Percentiles rank a stretch among this genome's conserved stretches.
Evolutionary conservation across 306 rosid species (phyloP).

Genomic region (Datisca glomerata): DNA sequence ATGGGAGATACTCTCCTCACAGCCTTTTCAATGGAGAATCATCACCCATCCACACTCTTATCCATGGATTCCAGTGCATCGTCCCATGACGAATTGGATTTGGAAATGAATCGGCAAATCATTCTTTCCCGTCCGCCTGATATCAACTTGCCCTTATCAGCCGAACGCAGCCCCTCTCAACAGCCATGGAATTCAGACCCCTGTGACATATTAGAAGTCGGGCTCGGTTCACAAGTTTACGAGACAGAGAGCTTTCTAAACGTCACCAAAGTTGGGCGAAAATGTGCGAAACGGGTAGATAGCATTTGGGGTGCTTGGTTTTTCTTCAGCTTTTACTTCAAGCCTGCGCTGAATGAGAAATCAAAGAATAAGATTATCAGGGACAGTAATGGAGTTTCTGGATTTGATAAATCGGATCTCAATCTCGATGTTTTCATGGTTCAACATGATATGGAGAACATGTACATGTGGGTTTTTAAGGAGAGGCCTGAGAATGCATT

Average conservation of each 20-base stretch:
- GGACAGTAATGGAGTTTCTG: conserved; percentile 61
- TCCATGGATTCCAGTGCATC: conserved; percentile 97
- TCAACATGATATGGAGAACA: conserved; percentile 95
- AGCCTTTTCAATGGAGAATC: conserved; percentile 82
- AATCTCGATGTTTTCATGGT: conserved; percentile 88
- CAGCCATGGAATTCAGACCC: conserved; percentile 62
- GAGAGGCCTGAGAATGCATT: conserved; percentile 86
- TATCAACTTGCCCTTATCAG: conserved; percentile 75
- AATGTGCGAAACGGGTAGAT: conserved; percentile 66
- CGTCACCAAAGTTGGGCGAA: conserved; percentile 67
- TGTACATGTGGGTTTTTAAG: conserved; percentile 99
- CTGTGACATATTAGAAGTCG: conserved; percentile 77
- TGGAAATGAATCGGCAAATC: conserved; percentile 79
- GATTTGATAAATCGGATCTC: conserved; percentile 78
- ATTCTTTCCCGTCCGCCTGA: conserved; percentile 65
- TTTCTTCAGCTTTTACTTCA: conserved; percentile 85
- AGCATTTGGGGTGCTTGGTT: conserved; percentile 99
- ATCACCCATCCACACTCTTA: conserved; percentile 78
- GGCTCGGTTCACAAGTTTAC: conserved; percentile 69
- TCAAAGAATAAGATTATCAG: conserved; percentile 66
- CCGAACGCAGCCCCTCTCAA: conserved; percentile 79
- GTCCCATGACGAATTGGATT: conserved; percentile 81
- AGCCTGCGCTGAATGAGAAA: conserved; percentile 62
- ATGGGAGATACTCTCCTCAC: conserved; percentile 63
- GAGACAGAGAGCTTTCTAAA: conserved; percentile 58